phyloP scores from a whole-genome alignment of 2,329 filamentous ascomycete species.

The Calonectria crousiana region DNA sequence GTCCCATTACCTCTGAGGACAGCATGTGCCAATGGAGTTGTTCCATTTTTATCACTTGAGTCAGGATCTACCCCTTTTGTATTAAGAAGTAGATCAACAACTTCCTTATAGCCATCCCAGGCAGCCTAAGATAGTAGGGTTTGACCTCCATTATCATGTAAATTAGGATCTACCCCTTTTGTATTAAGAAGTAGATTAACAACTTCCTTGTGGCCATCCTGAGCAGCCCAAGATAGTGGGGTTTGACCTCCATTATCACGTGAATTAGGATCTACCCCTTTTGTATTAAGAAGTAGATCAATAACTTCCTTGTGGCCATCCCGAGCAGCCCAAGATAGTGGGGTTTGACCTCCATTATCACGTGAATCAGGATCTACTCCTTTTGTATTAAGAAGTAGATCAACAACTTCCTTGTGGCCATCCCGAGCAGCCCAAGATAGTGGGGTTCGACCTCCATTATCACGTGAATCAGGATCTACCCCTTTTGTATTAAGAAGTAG shows the following conservation, averaged over 20 bases:
- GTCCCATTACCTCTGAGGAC: rapidly evolving
- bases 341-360: not conserved
- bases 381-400: not conserved
- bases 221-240: not conserved
- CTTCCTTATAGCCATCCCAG: too few relatives aligned
- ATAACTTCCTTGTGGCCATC: not conserved
- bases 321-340: not conserved
- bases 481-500: too few relatives aligned
- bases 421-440: not conserved
- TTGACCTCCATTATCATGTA: too few relatives aligned
- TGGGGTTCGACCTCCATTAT: not conserved
- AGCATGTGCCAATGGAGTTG: not conserved
- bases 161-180: too few relatives aligned
- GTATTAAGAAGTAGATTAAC: not conserved
- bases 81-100: too few relatives aligned
- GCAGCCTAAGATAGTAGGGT: not conserved
- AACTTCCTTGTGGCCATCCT: not conserved
- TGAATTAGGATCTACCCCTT: not conserved
- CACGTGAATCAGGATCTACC: not conserved
- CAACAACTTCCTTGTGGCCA: not conserved
- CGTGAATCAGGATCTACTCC: not conserved
- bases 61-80: not conserved
- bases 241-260: too few relatives aligned
- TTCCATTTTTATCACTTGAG: not conserved
- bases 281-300: not conserved